These are phyloP conservation scores for Monosporascus sp. DNA, from an alignment of 2,329 filamentous ascomycete genomes.

Conservation along the genomic window DNA sequence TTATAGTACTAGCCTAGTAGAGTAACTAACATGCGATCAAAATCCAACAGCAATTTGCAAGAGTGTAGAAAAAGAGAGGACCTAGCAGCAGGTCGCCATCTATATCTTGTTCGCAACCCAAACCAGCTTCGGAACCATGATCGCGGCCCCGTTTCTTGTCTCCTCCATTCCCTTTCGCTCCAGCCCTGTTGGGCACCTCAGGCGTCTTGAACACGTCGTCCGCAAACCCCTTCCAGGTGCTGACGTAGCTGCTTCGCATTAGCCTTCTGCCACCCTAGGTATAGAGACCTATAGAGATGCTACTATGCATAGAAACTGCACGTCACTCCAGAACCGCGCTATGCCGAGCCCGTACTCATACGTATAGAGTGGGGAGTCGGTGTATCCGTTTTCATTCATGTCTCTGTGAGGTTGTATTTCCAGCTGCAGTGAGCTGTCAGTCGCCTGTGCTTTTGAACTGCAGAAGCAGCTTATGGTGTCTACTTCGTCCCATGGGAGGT, in stretches of 20 bases:
- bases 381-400: slow-evolving; percentile 6
- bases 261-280: not conserved
- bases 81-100: too few relatives aligned
- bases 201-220: not conserved
- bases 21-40: too few relatives aligned
- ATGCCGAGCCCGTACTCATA: slow-evolving; percentile 5
- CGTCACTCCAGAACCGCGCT: slow-evolving; percentile 8
- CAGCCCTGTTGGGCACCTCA: not conserved
- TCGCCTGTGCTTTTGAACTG: too few relatives aligned
- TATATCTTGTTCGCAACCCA: too few relatives aligned
- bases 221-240: not conserved
- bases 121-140: not conserved
- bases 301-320: slow-evolving; percentile 2
- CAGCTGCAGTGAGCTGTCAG: too few relatives aligned
- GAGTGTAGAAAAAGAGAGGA: too few relatives aligned
- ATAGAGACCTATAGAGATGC: not conserved
- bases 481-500: slow-evolving; percentile 12
- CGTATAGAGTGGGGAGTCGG: not conserved
- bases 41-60: too few relatives aligned
- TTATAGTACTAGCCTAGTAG: too few relatives aligned
- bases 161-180: not conserved
- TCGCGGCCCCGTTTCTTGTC: not conserved
- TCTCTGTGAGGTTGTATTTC: not conserved
- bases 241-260: not conserved
- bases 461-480: not conserved